Base-by-base conservation (phyloP, 495 filamentous ascomycete genomes). In the Penicillium samsonianum region DNA sequence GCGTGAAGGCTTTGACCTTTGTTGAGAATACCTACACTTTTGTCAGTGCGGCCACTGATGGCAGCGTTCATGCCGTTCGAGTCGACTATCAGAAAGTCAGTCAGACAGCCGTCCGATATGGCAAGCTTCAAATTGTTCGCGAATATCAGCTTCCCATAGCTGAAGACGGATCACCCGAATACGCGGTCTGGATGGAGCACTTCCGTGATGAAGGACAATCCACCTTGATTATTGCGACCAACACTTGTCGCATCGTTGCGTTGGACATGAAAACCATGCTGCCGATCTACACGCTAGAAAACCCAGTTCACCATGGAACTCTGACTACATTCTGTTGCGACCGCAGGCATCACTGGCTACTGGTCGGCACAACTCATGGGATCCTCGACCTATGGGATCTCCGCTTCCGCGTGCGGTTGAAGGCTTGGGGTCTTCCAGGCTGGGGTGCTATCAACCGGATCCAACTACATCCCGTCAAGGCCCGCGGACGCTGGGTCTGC, bases 341-440 rank as follows among this genome's bases (percentile, higher is more conserved):
- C 62, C 78, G 85, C 25, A 89, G 85, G 65, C 87, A 87, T 47
- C 90, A 90, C 61, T 99, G 95, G 95, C 77, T 99, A 4, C 76
- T 96, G 7, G 72, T 98, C 4, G 94, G 92, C 31, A 98, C 95
- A 1, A 90, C 92, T 7, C 92, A 98, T 63, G 95, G 95, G 4
- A 86, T 97, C 45, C 76, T 99, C 8, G 90, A 96, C 63, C 79
- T 99, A 17, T 99, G 95, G 94, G 95, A 99, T 68, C 82, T 99
- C 16, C 88, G 95, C 16, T 99, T 98, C 75, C 88, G 84, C 50
- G 80, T 96, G 48, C 85, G 91, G 16, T 72, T 96, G 28, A 92
- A 90, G 71, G 89, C 86, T 6, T 98, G 92, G 93, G 91, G 90
- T 20, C 81, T 99, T 9, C 86, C 90, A 2, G 90, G 90, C 28